These are phyloP conservation scores for Parmales sp. DNA, from an alignment of 108 stramenopile genomes.

Conservation along the genomic window DNA sequence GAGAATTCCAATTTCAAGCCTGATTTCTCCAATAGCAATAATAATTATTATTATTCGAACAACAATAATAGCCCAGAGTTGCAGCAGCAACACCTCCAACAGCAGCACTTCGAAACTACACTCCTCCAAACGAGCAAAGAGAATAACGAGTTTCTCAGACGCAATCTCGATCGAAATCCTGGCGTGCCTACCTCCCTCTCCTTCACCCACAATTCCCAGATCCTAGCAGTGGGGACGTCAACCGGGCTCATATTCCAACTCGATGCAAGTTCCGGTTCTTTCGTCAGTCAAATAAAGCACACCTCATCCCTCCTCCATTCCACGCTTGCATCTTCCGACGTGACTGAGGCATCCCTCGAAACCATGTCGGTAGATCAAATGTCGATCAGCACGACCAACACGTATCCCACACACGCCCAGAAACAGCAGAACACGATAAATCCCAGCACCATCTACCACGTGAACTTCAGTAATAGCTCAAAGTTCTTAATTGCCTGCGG, in stretches of 20 bases:
- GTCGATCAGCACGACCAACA: not conserved
- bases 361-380: not conserved
- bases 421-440: no score
- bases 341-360: not conserved
- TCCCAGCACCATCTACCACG: not conserved
- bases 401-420: not conserved
- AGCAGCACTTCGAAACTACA: no score
- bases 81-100: no score
- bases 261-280: not conserved
- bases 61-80: no score
- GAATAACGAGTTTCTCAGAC: no score
- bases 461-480: not conserved
- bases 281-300: not conserved
- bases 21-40: no score
- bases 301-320: not conserved
- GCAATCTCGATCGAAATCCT: no score
- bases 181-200: not conserved
- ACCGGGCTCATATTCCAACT: not conserved
- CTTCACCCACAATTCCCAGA: not conserved
- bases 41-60: no score
- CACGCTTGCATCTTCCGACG: not conserved
- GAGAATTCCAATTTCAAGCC: no score
- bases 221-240: not conserved
- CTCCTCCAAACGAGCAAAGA: no score
- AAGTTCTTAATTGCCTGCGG: not conserved